Conservation (phyloP, 768 basidiomycete genomes). For the Suillus brevipes region DNA sequence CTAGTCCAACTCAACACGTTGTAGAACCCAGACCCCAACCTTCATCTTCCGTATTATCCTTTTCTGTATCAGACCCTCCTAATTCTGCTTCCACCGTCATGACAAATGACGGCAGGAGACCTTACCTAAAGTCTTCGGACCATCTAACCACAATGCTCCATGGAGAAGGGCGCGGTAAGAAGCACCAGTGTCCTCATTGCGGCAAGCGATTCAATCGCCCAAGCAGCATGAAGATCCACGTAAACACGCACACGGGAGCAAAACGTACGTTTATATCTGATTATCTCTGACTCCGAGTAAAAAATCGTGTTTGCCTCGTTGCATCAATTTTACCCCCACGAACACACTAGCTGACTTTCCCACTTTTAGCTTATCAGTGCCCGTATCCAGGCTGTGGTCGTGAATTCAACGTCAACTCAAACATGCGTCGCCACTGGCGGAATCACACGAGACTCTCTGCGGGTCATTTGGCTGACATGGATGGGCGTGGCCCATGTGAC, state of each 20-base stretch:
- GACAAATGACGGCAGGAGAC: slow-evolving; percentile 29
- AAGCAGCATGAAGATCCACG: slow-evolving; percentile 43
- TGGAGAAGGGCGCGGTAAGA: slow-evolving; percentile 34
- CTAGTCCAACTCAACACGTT: not conserved
- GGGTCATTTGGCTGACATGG: slow-evolving; percentile 21
- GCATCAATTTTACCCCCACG: slow-evolving; percentile 1
- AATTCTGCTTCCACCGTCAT: slow-evolving; percentile 26
- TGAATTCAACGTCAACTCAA: slow-evolving; percentile 82
- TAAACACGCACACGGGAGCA: slow-evolving; percentile 43
- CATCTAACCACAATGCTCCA: slow-evolving; percentile 28
- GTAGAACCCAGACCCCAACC: slow-evolving; percentile 20
- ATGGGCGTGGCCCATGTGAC: slow-evolving; percentile 17
- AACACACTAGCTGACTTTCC: slow-evolving; percentile 14
- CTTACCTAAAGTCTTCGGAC: slow-evolving; percentile 30
- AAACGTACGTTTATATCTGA: slow-evolving; percentile 32
- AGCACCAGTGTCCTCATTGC: slow-evolving; percentile 39
- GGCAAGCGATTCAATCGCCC: slow-evolving; percentile 44
- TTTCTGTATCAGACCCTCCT: slow-evolving; percentile 34
- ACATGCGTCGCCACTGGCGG: slow-evolving; percentile 79
- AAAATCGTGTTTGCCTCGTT: slow-evolving; percentile 6
- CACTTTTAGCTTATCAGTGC: slow-evolving; percentile 63
- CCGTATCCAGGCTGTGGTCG: slow-evolving; percentile 73
- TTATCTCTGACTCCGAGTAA: not conserved
- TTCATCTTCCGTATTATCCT: slow-evolving; percentile 35
- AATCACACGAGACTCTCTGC: slow-evolving; percentile 49